Percentiles rank a stretch among this genome's conserved stretches.
These are phyloP conservation scores for Puccinia polysora DNA, from an alignment of 1,284 basidiomycete genomes.

Conservation along the genomic window DNA sequence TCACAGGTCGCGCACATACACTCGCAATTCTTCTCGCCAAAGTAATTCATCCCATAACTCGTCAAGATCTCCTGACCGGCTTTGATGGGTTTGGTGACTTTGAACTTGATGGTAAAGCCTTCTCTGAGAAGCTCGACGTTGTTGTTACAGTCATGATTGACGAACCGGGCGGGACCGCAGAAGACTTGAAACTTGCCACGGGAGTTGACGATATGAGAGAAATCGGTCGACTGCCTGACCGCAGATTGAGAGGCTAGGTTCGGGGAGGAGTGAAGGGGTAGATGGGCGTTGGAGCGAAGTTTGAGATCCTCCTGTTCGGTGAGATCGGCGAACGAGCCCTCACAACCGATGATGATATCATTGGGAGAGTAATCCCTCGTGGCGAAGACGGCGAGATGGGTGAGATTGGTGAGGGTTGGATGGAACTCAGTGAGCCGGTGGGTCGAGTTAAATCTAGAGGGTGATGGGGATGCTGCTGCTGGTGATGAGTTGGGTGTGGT, in stretches of 20 bases:
- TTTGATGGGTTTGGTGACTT: conserved; percentile 48
- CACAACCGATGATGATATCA: conserved; percentile 36
- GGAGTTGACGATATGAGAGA: conserved; percentile 42
- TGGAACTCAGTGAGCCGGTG: not conserved
- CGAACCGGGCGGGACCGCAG: conserved; percentile 37
- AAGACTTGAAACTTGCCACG: conserved; percentile 42
- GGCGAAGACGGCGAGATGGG: conserved; percentile 40
- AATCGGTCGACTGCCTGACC: conserved; percentile 22
- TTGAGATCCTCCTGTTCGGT: conserved; percentile 38
- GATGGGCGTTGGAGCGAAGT: conserved; percentile 24
- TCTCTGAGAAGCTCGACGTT: conserved; percentile 32
- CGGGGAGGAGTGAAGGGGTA: not conserved
- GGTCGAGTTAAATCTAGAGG: too few relatives aligned
- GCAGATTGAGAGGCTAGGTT: too few relatives aligned
- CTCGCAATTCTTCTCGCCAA: conserved; percentile 39
- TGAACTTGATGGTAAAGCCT: conserved; percentile 41
- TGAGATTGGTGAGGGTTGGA: not conserved
- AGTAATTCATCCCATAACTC: conserved; percentile 49
- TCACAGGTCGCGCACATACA: conserved; percentile 42
- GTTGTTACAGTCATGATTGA: conserved; percentile 40
- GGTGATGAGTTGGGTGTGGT: too few relatives aligned
- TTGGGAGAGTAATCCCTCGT: conserved; percentile 13
- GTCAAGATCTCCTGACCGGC: conserved; percentile 50
- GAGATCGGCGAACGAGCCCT: conserved; percentile 39
- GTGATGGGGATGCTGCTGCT: too few relatives aligned